Conservation (phyloP, 2,329 filamentous ascomycete genomes). For the Pseudovirgaria hyperparasitica region DNA sequence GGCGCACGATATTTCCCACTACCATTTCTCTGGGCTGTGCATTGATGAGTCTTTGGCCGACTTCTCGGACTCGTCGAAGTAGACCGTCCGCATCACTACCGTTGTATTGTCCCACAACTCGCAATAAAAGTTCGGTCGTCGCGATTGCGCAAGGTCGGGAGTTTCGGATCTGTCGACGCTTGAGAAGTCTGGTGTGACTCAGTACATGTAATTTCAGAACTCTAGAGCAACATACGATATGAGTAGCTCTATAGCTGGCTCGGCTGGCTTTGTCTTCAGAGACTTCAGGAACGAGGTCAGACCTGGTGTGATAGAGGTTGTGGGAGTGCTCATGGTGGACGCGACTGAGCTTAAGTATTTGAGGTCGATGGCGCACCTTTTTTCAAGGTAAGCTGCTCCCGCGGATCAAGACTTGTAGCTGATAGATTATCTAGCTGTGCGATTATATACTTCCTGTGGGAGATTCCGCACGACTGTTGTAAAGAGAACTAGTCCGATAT, state of each 20-base stretch:
- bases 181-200: conserved; percentile 54
- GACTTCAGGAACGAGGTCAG: conserved; percentile 68
- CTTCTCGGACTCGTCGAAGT: conserved; percentile 64
- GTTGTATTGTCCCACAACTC: conserved; percentile 70
- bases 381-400: no score
- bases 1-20: conserved; percentile 85
- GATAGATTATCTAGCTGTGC: no score
- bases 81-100: conserved; percentile 67
- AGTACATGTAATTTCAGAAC: conserved; percentile 3
- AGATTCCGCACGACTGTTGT: no score
- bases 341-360: neutral
- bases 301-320: conserved; percentile 52
- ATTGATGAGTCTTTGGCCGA: conserved; percentile 64
- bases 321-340: conserved; percentile 43
- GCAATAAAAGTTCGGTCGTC: conserved; percentile 76
- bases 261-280: conserved; percentile 61
- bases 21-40: conserved; percentile 85
- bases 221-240: conserved; percentile 51
- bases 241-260: conserved; percentile 71
- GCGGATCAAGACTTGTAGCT: no score
- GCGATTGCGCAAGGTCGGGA: conserved; percentile 83
- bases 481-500: no score
- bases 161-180: conserved; percentile 77
- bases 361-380: neutral
- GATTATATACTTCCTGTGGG: no score